These are phyloP conservation scores for Entomortierella chlamydospora DNA, from an alignment of 192 early-diverging fungal genomes.

Conservation along the genomic window DNA sequence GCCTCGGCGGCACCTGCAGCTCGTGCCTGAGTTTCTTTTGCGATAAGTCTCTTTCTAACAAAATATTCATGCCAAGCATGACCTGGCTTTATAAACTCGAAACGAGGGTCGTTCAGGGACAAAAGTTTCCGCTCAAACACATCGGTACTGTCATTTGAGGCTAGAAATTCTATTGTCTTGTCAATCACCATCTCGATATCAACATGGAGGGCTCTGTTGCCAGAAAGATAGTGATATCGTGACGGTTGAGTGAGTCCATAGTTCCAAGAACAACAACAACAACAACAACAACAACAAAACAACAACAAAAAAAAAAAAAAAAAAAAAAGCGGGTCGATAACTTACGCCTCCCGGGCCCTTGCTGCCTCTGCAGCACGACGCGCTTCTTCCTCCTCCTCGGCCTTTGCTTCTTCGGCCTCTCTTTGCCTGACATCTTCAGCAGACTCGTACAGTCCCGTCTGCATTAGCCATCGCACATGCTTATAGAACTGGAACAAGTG, in stretches of 20 bases:
- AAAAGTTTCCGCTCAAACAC: conserved; percentile 20
- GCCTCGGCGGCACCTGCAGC: neutral
- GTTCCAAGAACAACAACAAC: too few species aligned
- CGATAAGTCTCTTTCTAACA: conserved; percentile 1
- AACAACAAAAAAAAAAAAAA: neutral
- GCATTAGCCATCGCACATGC: conserved; percentile 72
- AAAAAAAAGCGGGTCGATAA: neutral
- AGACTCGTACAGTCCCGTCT: conserved; percentile 69
- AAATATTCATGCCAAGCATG: conserved; percentile 38
- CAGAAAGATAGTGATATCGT: too few species aligned
- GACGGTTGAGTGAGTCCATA: too few species aligned
- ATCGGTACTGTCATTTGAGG: neutral
- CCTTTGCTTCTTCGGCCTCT: conserved; percentile 37
- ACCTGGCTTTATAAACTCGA: conserved; percentile 18
- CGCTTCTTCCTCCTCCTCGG: conserved; percentile 27
- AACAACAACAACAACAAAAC: too few species aligned
- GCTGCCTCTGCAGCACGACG: neutral
- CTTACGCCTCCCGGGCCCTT: conserved; percentile 5
- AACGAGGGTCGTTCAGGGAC: conserved; percentile 8
- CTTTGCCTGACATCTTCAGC: conserved; percentile 40
- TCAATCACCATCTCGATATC: conserved; percentile 40
- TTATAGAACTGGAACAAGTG: conserved; percentile 77
- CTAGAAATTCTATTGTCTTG: conserved; percentile 29
- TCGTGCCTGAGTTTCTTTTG: neutral
- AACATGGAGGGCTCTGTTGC: conserved; percentile 13